Base-by-base conservation (phyloP, 1,139 yeast genomes). In the Suhomyces bribrorum region DNA sequence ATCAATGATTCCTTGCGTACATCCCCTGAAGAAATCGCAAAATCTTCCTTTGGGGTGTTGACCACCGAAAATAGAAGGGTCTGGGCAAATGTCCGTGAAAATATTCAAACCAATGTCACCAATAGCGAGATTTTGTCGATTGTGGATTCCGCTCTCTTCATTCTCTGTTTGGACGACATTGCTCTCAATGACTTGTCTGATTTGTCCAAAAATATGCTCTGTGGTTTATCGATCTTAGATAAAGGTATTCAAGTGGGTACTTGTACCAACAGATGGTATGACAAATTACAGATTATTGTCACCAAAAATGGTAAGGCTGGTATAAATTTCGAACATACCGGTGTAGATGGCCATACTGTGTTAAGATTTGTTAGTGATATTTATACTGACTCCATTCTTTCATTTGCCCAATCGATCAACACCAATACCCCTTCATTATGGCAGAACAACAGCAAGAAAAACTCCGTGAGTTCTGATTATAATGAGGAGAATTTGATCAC, bases 291-390 rank as follows among this genome's bases (percentile, higher is more conserved):
- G 62, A 75, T 89, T 48, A 89, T 89, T 41, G 81, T 89, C 37
- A 87, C 96, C n/a, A 81, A 82, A 57, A 87, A 88, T 60, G 96
- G 95, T 26, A 86, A 86, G 60, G 96, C 95, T 1, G 97, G 97
- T 28, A 83, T 89, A 52, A 89, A 89, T 61, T 89, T 89, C 58
- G 97, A 89, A 58, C 96, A 89, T 57, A 89, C 96, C 0, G 96
- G 96, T 53, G 95, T 89, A 25, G 97, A 89, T 64, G 96, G 97
- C 40, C 96, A 89, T 59, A 89, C 97, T 0, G 96, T 89, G 6
- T 68, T 89, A 51, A 68, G 96, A 46, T 85, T 86, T 66, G 96
- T 88, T 12, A 81, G 89, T 30, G 96, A 89, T 60, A 86, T 89
- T 38, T 89, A 88, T 58, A 89, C 96, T 0, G 97, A 89, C 59